Evolutionary conservation across 169 alveolate species (phyloP), one percentile per base, ranked within the genome.

Genomic region (Amoebophrya sp.): DNA sequence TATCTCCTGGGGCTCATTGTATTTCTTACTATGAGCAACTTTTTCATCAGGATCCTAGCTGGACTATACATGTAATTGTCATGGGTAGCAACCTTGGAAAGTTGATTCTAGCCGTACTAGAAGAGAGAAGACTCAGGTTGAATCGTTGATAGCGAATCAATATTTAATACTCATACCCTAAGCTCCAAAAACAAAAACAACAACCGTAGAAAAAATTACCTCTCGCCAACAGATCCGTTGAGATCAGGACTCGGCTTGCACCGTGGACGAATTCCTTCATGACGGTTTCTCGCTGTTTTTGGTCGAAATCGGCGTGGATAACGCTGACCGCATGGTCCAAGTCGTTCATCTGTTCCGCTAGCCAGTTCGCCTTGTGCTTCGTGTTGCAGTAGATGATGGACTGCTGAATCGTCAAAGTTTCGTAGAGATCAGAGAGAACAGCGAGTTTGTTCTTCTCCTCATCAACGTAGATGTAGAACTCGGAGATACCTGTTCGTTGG

Each of bases 311-410:
- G 89, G 99, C 99, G 93, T 98, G 99, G 93, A 97, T 97, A 55
- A 95, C 93, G 47, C 97, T 95, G 54, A 96, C 96, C 89, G 96
- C 95, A 93, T 95, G 95, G 34, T 96, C 97, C 93, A 95, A 93
- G 41, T 95, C 96, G 33, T 92, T 95, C 95, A 97, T 94, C 90
- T 95, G 93, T 91, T 96, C 95, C 89, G 97, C 95, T 41, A 97
- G 95, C 40, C 94, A 95, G 91, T 95, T 97, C 40, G 96, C 98
- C 91, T 95, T 95, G 95, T 97, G 96, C 89, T 97, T 95, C 40
- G 99, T 97, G 95, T 98, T 98, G 94, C 99, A 98, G 96, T 97
- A 98, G 78, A 98, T 98, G 89, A 98, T 97, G 89, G 99, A 98
- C 94, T 98, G 98, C 1, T 98, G 96, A 93, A 98, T 98, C 40